phyloP scores from a whole-genome alignment of 345 rosid species.

The Eucalyptus tenuipes region DNA sequence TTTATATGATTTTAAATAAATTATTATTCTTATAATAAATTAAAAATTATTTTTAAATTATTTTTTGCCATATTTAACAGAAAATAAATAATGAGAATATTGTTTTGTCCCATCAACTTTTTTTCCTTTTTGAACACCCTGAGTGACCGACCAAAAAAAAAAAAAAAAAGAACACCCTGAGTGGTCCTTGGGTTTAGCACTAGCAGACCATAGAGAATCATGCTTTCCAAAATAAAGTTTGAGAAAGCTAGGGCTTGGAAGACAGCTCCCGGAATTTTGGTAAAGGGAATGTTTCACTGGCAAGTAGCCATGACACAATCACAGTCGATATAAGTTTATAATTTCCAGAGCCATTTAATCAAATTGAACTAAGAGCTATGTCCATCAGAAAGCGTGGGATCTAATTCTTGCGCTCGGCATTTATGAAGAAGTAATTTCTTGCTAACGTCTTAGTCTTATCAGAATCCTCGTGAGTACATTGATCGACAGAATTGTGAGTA shows the following conservation, averaged over 20 bases:
- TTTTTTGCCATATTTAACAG: not conserved
- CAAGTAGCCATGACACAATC: not conserved
- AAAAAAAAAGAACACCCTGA: not conserved
- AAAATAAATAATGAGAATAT: not conserved
- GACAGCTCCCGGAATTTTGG: not conserved
- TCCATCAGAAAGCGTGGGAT: not conserved
- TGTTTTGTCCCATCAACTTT: not conserved
- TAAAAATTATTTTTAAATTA: too few species aligned
- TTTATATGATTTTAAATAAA: too few species aligned
- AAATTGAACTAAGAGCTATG: not conserved
- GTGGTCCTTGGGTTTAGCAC: not conserved
- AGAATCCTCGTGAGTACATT: fast-evolving
- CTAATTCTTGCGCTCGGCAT: not conserved
- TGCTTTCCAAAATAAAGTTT: not conserved
- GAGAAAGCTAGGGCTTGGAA: not conserved
- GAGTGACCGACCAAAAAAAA: too few species aligned
- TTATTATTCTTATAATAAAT: too few species aligned
- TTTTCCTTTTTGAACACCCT: not conserved
- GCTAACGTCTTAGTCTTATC: not conserved
- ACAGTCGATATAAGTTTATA: not conserved
- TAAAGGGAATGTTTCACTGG: not conserved
- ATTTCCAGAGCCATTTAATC: not conserved
- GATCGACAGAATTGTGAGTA: not conserved
- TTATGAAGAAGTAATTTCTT: not conserved
- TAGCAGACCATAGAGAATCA: not conserved